Conservation (phyloP, 2,329 filamentous ascomycete species). For the Sclerotinia spermophila region DNA sequence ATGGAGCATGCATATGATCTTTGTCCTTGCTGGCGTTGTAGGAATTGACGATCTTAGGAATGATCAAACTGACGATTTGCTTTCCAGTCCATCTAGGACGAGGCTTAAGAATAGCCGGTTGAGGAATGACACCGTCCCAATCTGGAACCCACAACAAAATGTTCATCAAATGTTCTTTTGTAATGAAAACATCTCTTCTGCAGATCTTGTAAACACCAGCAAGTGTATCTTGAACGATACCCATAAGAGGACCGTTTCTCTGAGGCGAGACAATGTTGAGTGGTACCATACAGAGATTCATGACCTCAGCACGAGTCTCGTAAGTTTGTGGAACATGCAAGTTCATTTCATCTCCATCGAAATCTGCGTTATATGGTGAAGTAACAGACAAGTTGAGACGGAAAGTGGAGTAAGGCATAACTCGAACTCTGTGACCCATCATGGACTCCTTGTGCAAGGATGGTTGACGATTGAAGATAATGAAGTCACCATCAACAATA, state of each 20-base stretch:
- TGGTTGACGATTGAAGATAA: slow-evolving; percentile 99
- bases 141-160: slow-evolving; percentile 95
- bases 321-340: slow-evolving; percentile 98
- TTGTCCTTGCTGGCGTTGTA: slow-evolving; percentile 60
- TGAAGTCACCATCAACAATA: slow-evolving; percentile 91
- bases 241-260: slow-evolving; percentile 95
- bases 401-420: slow-evolving; percentile 99
- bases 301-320: slow-evolving; percentile 92
- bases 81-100: slow-evolving; percentile 95
- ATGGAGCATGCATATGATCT: slow-evolving; percentile 49
- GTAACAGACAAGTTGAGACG: slow-evolving; percentile 96
- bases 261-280: slow-evolving; percentile 98
- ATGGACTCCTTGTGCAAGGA: slow-evolving; percentile 99
- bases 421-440: slow-evolving; percentile 97
- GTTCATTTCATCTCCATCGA: slow-evolving; percentile 99
- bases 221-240: slow-evolving; percentile 97
- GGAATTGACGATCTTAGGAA: slow-evolving; percentile 82
- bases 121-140: slow-evolving; percentile 93
- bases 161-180: slow-evolving; percentile 91
- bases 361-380: slow-evolving; percentile 99
- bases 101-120: slow-evolving; percentile 91
- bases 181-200: slow-evolving; percentile 85
- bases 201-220: slow-evolving; percentile 97
- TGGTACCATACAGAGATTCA: slow-evolving; percentile 94
- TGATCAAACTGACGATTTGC: slow-evolving; percentile 90